Evolutionary conservation across 768 basidiomycete genomes (phyloP).

Genomic region (Favolaschia claudopus): DNA sequence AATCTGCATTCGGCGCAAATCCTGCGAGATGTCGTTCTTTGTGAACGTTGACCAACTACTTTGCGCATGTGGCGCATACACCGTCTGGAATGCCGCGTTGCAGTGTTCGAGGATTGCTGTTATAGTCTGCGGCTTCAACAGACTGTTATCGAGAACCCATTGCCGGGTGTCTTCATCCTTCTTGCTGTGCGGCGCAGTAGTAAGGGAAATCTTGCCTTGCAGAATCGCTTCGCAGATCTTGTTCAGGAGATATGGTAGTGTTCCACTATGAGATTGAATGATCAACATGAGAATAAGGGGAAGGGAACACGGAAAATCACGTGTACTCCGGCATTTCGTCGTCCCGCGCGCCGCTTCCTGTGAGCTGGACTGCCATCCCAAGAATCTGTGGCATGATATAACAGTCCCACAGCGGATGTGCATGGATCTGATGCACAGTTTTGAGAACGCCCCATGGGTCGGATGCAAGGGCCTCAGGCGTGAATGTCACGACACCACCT

Average conservation of each 20-base stretch:
- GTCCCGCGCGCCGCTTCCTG: background rate
- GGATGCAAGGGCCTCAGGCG: slow-evolving; percentile 2
- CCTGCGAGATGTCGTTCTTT: background rate
- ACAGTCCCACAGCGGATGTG: slow-evolving; percentile 17
- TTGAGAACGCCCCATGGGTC: slow-evolving; percentile 18
- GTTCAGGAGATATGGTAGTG: background rate
- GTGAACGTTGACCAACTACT: background rate
- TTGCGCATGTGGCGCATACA: background rate
- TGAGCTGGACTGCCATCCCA: slow-evolving; percentile 7
- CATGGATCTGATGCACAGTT: background rate
- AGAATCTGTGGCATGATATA: slow-evolving; percentile 14
- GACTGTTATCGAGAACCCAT: background rate
- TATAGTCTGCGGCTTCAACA: background rate
- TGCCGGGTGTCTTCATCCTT: background rate
- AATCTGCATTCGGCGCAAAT: slow-evolving; percentile 14
- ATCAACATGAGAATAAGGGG: background rate
- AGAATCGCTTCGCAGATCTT: background rate
- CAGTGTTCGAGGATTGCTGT: background rate
- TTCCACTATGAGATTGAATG: background rate
- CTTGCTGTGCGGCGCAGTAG: background rate
- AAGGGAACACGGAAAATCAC: background rate
- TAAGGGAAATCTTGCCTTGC: background rate
- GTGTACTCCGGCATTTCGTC: background rate
- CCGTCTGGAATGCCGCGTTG: background rate
- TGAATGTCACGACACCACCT: slow-evolving; percentile 21